Percentiles rank a stretch among this genome's conserved stretches.
These are phyloP conservation scores for Erodium texanum DNA, from an alignment of 441 rosid species.

Conservation along the genomic window DNA sequence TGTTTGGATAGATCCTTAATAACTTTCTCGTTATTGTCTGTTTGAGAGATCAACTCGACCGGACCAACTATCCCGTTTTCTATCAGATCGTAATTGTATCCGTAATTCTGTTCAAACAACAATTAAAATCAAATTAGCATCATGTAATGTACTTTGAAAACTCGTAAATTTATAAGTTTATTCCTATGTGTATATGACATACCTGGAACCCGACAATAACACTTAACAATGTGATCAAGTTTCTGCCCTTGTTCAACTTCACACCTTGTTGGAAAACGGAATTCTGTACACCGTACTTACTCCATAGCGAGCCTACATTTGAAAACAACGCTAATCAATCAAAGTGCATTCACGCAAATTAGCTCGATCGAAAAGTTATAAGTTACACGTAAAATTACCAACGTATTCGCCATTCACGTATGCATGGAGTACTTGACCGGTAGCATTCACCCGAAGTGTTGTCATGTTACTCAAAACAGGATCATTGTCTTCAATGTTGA, in stretches of 20 bases:
- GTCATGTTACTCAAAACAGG: constrained; percentile 8
- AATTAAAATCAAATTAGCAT: too few relatives aligned
- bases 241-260: constrained; percentile 8
- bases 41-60: constrained; percentile 13
- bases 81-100: constrained; percentile 14
- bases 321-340: too few relatives aligned
- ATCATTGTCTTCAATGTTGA: constrained; percentile 5
- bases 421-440: constrained; percentile 23
- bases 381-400: constrained; percentile 18
- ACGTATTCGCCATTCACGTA: constrained; percentile 17
- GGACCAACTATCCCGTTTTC: constrained; percentile 19
- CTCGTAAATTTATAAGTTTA: too few relatives aligned
- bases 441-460: constrained; percentile 10
- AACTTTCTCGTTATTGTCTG: background rate
- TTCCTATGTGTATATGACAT: background rate
- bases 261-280: background rate
- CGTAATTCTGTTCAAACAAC: constrained; percentile 17
- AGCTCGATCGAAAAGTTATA: too few relatives aligned
- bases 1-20: constrained; percentile 16
- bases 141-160: too few relatives aligned
- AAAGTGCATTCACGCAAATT: too few relatives aligned
- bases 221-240: constrained; percentile 12
- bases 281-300: background rate
- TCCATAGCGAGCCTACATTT: constrained; percentile 13
- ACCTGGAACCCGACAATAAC: constrained; percentile 20